Percentiles rank a stretch among this genome's conserved stretches.
Conservation (phyloP, 2,329 filamentous ascomycete species). For the Scedosporium minutisporum region DNA sequence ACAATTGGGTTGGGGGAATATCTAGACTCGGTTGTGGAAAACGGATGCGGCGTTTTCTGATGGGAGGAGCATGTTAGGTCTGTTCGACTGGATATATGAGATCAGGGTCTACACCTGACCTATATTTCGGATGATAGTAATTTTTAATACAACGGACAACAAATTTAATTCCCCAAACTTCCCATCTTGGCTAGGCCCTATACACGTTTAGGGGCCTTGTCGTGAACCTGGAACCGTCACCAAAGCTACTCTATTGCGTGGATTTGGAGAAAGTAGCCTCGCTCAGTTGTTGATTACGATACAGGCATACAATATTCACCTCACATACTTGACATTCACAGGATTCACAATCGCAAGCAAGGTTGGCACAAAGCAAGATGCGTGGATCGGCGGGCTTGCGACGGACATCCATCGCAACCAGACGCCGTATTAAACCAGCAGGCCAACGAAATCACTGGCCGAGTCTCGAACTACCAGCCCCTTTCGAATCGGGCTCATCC, state of each 20-base stretch:
- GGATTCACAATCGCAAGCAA: background rate
- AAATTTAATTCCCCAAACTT: background rate
- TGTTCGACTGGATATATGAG: background rate
- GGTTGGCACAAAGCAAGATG: conserved; percentile 1
- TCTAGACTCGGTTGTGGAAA: background rate
- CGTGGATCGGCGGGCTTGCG: conserved; percentile 3
- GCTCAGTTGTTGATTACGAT: background rate
- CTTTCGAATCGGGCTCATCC: background rate
- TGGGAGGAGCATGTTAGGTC: background rate
- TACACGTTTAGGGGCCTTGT: background rate
- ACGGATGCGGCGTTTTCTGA: background rate
- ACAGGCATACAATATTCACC: background rate
- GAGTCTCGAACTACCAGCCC: conserved; percentile 1
- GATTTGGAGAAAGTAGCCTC: too few species aligned
- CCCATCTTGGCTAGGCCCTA: background rate
- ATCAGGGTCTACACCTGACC: background rate
- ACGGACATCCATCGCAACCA: background rate
- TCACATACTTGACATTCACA: background rate
- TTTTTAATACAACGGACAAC: background rate
- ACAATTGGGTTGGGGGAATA: background rate
- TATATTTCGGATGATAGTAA: background rate
- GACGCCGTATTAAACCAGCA: conserved; percentile 3
- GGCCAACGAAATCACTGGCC: background rate
- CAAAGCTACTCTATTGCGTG: too few species aligned
- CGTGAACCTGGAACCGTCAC: background rate